Evolutionary conservation across 139 green algal species (phyloP).

Genomic region (Coelastrella sp.): DNA sequence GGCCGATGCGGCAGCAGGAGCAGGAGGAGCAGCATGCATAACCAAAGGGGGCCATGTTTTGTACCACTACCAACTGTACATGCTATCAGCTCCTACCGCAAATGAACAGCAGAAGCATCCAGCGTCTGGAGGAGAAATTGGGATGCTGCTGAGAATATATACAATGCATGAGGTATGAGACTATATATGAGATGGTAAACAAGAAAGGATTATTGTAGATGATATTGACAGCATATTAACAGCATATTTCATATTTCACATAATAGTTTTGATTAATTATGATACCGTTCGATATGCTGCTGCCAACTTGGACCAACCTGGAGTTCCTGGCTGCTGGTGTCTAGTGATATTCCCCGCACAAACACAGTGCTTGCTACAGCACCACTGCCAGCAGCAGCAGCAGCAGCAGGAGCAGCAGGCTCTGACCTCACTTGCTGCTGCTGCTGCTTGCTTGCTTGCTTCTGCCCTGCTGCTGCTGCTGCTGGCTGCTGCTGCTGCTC

Average conservation of each 20-base stretch:
- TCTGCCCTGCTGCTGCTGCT: conserved; percentile 6
- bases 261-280: not conserved
- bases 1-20: too few relatives aligned
- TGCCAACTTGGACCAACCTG: conserved; percentile 19
- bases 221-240: too few relatives aligned
- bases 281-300: not conserved
- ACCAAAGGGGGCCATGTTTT: too few relatives aligned
- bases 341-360: conserved; percentile 78
- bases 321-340: conserved; percentile 57
- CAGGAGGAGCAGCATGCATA: too few relatives aligned
- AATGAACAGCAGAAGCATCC: not conserved
- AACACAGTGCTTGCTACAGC: conserved; percentile 77
- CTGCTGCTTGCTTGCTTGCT: conserved; percentile 35
- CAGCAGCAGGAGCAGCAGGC: not conserved
- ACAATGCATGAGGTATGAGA: not conserved
- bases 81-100: too few relatives aligned
- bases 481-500: conserved; percentile 29
- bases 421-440: not conserved
- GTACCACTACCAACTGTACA: too few relatives aligned
- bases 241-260: too few relatives aligned
- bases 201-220: not conserved
- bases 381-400: not conserved
- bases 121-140: not conserved
- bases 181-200: not conserved
- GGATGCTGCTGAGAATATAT: not conserved